Conservation (phyloP, 2,329 filamentous ascomycete genomes). For the Helminthosporium solani region DNA sequence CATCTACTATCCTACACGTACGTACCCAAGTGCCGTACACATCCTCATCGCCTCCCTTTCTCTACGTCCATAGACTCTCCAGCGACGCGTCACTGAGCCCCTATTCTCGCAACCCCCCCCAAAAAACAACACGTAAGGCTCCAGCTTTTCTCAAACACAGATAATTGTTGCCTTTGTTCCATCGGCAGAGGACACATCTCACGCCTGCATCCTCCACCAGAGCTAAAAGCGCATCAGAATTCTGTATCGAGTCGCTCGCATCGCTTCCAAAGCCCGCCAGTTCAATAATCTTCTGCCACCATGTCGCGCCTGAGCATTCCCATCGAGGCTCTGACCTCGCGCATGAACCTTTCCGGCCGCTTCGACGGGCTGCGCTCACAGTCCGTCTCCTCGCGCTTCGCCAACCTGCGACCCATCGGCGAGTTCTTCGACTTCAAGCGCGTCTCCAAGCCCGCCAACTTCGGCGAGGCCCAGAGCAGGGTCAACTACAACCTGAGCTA, state of each 20-base stretch:
- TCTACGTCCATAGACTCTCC: constrained; percentile 9
- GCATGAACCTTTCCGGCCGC: constrained; percentile 81
- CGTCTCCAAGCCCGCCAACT: constrained; percentile 89
- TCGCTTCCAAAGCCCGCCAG: too few species aligned
- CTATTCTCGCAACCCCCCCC: constrained; percentile 13
- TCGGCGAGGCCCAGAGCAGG: constrained; percentile 82
- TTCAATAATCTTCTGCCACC: constrained; percentile 20
- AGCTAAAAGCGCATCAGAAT: constrained; percentile 31
- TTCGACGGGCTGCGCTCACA: constrained; percentile 81
- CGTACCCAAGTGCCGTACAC: too few species aligned
- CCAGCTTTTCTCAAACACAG: constrained; percentile 22
- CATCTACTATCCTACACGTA: neutral
- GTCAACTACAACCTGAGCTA: constrained; percentile 97
- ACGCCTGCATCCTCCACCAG: constrained; percentile 20
- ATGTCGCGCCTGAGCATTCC: constrained; percentile 94
- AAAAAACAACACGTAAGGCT: constrained; percentile 30
- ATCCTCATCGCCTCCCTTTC: constrained; percentile 10
- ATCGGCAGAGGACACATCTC: constrained; percentile 28
- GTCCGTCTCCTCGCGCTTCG: constrained; percentile 77
- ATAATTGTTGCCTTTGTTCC: constrained; percentile 2
- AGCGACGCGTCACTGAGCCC: constrained; percentile 27
- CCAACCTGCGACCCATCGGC: constrained; percentile 84
- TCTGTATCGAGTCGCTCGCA: too few species aligned
- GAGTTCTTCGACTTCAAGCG: constrained; percentile 98
- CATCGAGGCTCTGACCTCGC: constrained; percentile 85